Percentiles rank a stretch among this genome's conserved stretches.
phyloP scores from a whole-genome alignment of 177 flowering plant species.

The Telopea speciosissima region DNA sequence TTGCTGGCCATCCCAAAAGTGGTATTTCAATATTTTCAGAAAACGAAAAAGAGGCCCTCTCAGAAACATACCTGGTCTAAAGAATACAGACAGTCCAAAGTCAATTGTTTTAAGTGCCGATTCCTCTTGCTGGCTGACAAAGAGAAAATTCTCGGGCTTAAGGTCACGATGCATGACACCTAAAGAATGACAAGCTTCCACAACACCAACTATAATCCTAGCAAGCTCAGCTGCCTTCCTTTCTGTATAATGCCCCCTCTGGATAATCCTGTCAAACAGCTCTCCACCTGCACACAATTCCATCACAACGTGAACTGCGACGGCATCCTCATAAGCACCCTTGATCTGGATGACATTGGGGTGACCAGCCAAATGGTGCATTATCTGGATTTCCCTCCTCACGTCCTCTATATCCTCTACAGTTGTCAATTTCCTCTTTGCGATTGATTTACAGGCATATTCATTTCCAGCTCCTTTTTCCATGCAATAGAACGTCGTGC shows the following conservation, averaged over 20 bases:
- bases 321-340: slow-evolving; percentile 9
- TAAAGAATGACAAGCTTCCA: slow-evolving; percentile 4
- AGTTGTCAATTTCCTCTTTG: slow-evolving; percentile 6
- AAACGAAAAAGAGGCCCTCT: background rate
- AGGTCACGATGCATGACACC: slow-evolving; percentile 14
- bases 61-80: slow-evolving; percentile 6
- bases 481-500: slow-evolving; percentile 7
- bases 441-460: slow-evolving; percentile 13
- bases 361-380: slow-evolving; percentile 7
- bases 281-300: slow-evolving; percentile 12
- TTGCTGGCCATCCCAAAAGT: background rate
- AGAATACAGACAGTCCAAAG: slow-evolving; percentile 13
- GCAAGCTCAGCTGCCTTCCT: slow-evolving; percentile 12
- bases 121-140: slow-evolving; percentile 11
- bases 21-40: background rate
- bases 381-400: slow-evolving; percentile 8
- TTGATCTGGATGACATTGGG: slow-evolving; percentile 5
- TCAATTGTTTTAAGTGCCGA: slow-evolving; percentile 7
- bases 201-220: slow-evolving; percentile 10
- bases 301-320: background rate
- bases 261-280: slow-evolving; percentile 12
- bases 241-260: slow-evolving; percentile 12
- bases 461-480: slow-evolving; percentile 13
- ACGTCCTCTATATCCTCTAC: slow-evolving; percentile 16
- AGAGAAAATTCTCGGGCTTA: slow-evolving; percentile 15